Evolutionary conservation across 1,284 basidiomycete species (phyloP).

Genomic region (Leccinum subfulvum): DNA sequence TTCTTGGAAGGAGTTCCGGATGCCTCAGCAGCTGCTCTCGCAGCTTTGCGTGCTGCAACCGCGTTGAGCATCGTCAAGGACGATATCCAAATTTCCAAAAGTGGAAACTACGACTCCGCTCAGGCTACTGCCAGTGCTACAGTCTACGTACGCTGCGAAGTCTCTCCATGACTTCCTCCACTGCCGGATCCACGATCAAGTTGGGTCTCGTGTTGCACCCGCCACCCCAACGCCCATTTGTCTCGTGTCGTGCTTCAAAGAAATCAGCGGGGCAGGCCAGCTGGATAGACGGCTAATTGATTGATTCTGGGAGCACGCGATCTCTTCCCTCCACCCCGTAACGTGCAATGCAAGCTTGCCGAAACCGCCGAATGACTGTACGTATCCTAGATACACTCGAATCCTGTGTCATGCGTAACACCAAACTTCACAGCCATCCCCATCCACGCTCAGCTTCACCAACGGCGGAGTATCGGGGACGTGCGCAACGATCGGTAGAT

Average conservation of each 20-base stretch:
- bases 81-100: neutral
- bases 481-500: constrained; percentile 33
- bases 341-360: neutral
- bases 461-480: constrained; percentile 17
- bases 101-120: too few species aligned
- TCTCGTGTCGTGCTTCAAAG: neutral
- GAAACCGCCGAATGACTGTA: neutral
- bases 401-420: constrained; percentile 17
- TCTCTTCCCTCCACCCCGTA: neutral
- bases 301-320: neutral
- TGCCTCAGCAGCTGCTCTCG: constrained; percentile 20
- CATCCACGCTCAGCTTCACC: constrained; percentile 16
- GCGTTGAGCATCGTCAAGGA: constrained; percentile 27
- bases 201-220: neutral
- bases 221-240: neutral
- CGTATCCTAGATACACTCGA: neutral
- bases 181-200: too few species aligned
- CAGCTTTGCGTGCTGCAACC: constrained; percentile 28
- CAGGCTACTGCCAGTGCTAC: too few species aligned
- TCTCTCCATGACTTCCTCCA: too few species aligned
- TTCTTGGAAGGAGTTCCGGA: constrained; percentile 14
- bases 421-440: constrained; percentile 26
- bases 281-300: neutral
- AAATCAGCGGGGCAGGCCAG: neutral
- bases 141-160: too few species aligned